A percentile compares a stretch with the other conserved stretches of the same genome.
These are phyloP conservation scores for Rhizoclosmatium sp. DNA, from an alignment of 192 early-diverging fungal species.

Conservation along the genomic window DNA sequence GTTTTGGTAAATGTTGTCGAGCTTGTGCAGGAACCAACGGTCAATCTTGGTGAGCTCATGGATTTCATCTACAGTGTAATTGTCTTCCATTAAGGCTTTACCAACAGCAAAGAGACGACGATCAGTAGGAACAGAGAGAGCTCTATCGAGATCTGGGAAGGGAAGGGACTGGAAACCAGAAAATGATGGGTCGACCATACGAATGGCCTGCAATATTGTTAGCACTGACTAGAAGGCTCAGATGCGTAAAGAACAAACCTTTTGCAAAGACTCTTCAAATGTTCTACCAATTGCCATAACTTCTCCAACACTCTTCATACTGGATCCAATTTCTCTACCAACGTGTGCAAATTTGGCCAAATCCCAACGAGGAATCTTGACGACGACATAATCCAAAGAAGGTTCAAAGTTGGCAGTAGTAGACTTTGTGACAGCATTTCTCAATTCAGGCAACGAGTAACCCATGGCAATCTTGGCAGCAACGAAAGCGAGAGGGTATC, in stretches of 20 bases:
- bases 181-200: slow-evolving; percentile 92
- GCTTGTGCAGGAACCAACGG: slow-evolving; percentile 90
- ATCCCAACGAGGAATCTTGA: slow-evolving; percentile 99
- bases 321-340: slow-evolving; percentile 79
- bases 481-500: slow-evolving; percentile 94
- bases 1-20: slow-evolving; percentile 79
- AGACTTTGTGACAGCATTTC: slow-evolving; percentile 90
- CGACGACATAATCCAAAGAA: slow-evolving; percentile 92
- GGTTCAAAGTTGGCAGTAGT: slow-evolving; percentile 99
- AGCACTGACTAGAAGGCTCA: too few species aligned
- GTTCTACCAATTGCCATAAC: slow-evolving; percentile 99
- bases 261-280: slow-evolving; percentile 96
- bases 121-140: slow-evolving; percentile 78
- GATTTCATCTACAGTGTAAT: slow-evolving; percentile 78
- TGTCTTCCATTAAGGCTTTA: slow-evolving; percentile 80
- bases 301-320: slow-evolving; percentile 98
- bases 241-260: slow-evolving; percentile 51
- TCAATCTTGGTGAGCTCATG: slow-evolving; percentile 88
- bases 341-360: slow-evolving; percentile 94
- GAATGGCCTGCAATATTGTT: slow-evolving; percentile 65
- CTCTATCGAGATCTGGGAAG: slow-evolving; percentile 63
- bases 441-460: slow-evolving; percentile 82
- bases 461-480: slow-evolving; percentile 98
- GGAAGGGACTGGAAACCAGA: slow-evolving; percentile 78
- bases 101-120: slow-evolving; percentile 84